phyloP scores from a whole-genome alignment of 129 eudicot species.

The Centrapalus pauciflorus region DNA sequence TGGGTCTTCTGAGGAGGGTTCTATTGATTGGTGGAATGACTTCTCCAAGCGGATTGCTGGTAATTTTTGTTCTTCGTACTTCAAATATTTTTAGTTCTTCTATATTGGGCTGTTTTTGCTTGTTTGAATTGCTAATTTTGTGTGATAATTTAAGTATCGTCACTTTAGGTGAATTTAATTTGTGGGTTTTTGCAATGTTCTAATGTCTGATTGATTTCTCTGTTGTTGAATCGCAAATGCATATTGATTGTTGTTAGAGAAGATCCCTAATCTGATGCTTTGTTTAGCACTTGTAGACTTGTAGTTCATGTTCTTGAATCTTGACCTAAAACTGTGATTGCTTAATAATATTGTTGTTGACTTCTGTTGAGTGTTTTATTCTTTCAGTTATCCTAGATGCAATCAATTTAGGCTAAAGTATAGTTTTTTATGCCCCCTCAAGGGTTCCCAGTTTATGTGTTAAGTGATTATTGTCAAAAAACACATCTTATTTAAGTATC shows the following conservation, averaged over 20 bases:
- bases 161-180: slow-evolving; percentile 20
- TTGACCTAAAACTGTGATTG: slow-evolving; percentile 29
- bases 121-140: slow-evolving; percentile 24
- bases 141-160: slow-evolving; percentile 8
- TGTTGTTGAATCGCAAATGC: slow-evolving; percentile 31
- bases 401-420: slow-evolving; percentile 20
- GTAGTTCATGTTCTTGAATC: slow-evolving; percentile 23
- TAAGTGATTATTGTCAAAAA: not conserved
- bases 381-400: slow-evolving; percentile 5
- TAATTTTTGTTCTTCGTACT: slow-evolving; percentile 14
- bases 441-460: not conserved
- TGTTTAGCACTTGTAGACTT: not conserved
- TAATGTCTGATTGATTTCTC: slow-evolving; percentile 1
- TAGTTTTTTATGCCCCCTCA: not conserved
- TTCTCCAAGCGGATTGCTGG: slow-evolving; percentile 61
- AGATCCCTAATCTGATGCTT: slow-evolving; percentile 31
- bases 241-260: slow-evolving; percentile 15
- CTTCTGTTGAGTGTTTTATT: slow-evolving; percentile 3
- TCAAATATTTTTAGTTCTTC: not conserved
- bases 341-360: slow-evolving; percentile 4
- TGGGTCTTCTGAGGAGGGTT: slow-evolving; percentile 58
- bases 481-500: not conserved
- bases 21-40: slow-evolving; percentile 68
- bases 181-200: slow-evolving; percentile 19
- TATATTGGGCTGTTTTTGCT: slow-evolving; percentile 16